These are phyloP conservation scores for Starmerella lactis-condensi DNA, from an alignment of 805 yeast species.

Conservation along the genomic window DNA sequence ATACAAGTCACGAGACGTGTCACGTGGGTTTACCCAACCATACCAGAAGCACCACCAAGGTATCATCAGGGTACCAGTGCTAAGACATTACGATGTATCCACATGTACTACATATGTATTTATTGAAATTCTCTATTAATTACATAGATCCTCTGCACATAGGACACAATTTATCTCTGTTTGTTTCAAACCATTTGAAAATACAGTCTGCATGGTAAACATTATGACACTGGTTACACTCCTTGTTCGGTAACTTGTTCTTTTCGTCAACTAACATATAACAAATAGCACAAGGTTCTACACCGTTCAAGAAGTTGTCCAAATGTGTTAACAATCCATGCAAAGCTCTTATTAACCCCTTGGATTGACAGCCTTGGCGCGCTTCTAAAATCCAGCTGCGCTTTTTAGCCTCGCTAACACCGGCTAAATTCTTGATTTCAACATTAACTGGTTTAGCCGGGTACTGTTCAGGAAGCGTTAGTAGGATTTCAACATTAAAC, in stretches of 20 bases:
- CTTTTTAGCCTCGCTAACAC: conserved; percentile 85
- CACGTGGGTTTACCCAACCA: no score
- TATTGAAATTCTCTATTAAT: no score
- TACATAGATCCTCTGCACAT: conserved; percentile 46
- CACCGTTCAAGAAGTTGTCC: conserved; percentile 71
- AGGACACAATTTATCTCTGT: conserved; percentile 86
- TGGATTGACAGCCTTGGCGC: conserved; percentile 47
- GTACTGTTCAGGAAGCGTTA: conserved; percentile 52
- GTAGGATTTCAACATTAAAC: conserved; percentile 28
- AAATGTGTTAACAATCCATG: conserved; percentile 46
- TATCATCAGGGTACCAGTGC: no score
- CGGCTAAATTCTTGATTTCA: conserved; percentile 61
- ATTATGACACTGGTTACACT: conserved; percentile 78
- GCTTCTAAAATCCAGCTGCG: conserved; percentile 88
- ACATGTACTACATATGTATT: no score
- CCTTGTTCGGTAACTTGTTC: conserved; percentile 73
- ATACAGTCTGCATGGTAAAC: conserved; percentile 91
- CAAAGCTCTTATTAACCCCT: conserved; percentile 40
- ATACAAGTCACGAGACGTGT: no score
- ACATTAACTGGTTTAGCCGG: conserved; percentile 51
- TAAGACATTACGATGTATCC: no score
- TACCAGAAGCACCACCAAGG: no score
- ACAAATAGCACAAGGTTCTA: conserved; percentile 94
- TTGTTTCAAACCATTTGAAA: conserved; percentile 92
- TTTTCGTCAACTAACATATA: conserved; percentile 82